Evolutionary conservation across 192 early-diverging fungal species (phyloP).

Genomic region (Backusella mclennaniae): DNA sequence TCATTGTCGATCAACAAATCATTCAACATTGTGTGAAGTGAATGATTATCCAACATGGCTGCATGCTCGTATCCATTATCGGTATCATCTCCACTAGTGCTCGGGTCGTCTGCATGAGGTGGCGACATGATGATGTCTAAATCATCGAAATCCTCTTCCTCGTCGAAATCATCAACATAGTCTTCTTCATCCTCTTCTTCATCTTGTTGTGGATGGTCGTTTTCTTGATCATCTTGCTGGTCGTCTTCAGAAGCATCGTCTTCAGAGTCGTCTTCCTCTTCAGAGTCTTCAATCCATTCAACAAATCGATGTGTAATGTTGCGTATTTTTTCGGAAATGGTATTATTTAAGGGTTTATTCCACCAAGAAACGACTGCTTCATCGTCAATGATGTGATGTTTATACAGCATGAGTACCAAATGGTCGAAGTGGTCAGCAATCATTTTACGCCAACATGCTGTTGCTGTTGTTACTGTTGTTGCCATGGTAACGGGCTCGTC

Average conservation of each 20-base stretch:
- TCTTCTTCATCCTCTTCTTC: neutral
- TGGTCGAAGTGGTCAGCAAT: constrained; percentile 39
- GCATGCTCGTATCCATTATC: neutral
- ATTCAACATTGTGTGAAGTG: neutral
- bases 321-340: constrained; percentile 23
- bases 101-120: neutral
- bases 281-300: constrained; percentile 34
- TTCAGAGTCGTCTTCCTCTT: constrained; percentile 27
- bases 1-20: constrained; percentile 2
- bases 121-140: neutral
- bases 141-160: constrained; percentile 19
- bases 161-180: neutral
- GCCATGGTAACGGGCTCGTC: neutral
- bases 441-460: neutral
- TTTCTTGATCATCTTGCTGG: neutral
- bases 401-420: constrained; percentile 43
- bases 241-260: neutral
- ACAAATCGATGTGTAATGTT: constrained; percentile 33
- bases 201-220: neutral
- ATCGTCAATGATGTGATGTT: constrained; percentile 43
- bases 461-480: neutral
- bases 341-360: constrained; percentile 21
- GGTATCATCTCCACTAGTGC: constrained; percentile 4
- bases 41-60: neutral
- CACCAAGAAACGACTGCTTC: constrained; percentile 49